These are phyloP conservation scores for Penicillium verhagenii DNA, from an alignment of 495 filamentous ascomycete species.

Conservation along the genomic window DNA sequence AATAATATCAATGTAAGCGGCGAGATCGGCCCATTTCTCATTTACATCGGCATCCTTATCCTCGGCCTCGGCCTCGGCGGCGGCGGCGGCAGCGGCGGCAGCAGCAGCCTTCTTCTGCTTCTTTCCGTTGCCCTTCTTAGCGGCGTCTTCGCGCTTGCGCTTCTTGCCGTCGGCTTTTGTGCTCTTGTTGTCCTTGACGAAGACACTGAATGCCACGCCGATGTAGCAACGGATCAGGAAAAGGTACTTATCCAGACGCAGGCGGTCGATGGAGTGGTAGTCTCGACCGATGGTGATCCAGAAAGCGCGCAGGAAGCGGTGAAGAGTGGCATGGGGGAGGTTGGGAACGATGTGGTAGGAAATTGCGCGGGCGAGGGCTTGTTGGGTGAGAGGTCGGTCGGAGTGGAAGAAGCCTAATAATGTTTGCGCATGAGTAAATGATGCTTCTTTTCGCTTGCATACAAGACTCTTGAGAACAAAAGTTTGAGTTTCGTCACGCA, in stretches of 20 bases:
- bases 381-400: constrained; percentile 83
- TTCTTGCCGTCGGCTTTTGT: constrained; percentile 22
- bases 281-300: constrained; percentile 86
- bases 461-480: too few relatives aligned
- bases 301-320: constrained; percentile 69
- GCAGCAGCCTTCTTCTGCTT: constrained; percentile 30
- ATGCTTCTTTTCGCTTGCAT: too few relatives aligned
- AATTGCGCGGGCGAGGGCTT: constrained; percentile 75
- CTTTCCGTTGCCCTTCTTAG: constrained; percentile 46
- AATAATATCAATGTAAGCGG: constrained; percentile 42
- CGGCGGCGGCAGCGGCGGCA: constrained; percentile 10
- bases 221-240: constrained; percentile 78
- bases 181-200: constrained; percentile 28
- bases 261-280: constrained; percentile 77
- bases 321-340: constrained; percentile 54
- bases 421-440: background rate
- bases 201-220: constrained; percentile 57
- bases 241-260: constrained; percentile 93
- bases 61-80: constrained; percentile 13
- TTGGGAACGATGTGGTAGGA: constrained; percentile 70
- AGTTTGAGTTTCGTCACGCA: constrained; percentile 25
- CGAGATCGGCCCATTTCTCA: constrained; percentile 39
- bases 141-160: constrained; percentile 27
- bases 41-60: constrained; percentile 30
- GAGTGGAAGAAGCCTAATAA: constrained; percentile 90